Base-by-base conservation (phyloP, 139 green algal genomes). In the Limnomonas spitsbergensis region DNA sequence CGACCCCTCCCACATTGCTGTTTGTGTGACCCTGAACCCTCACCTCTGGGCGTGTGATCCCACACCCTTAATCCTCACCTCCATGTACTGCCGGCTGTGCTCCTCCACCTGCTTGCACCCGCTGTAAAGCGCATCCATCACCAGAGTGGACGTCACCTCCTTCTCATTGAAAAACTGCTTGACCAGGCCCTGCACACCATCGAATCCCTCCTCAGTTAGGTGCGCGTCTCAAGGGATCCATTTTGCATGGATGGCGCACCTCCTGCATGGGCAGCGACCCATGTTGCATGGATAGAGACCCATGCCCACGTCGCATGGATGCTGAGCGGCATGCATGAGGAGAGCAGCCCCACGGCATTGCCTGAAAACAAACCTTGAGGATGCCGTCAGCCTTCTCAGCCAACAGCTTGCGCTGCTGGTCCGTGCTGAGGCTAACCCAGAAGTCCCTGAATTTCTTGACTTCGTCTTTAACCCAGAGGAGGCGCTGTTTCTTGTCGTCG, bases 111-210 rank as follows among this genome's bases (percentile, higher is more conserved):
- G 88, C 83, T 90, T 92, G 83, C 87, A 94, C 24, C 93, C 95
- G 73, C 89, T 92, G 83, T 93, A 95, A 7, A 98, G 86, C 4
- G 94, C 95, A 81, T 99, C 95, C 95, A 99, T 98, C 52, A 99
- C 94, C 27, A 99, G 89, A 1, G 95, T 99, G 40, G 90, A 97
- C 42, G 95, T 99, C 47, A 99, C 95, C 87, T 99, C 95, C 82
- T 98, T 98, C 87, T 98, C 95, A 80, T 97, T 98, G 89, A 98
- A 98, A 81, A 98, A 98, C 53, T 91, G 89, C 87, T 98, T 98
- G 34, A 98, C 93, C 32, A 98, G 70, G 20, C 87, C 92, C 89
- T 94, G 85, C 52, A 81, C n/a, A n/a, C n/a, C n/a, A n/a, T 2
- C n/a, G n/a, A n/a, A n/a, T n/a, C n/a, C n/a, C n/a, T n/a, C n/a